Percentiles rank a stretch among this genome's conserved stretches.
Evolutionary conservation across 2,329 filamentous ascomycete species (phyloP).

Genomic region (Exophiala lecanii-corni): DNA sequence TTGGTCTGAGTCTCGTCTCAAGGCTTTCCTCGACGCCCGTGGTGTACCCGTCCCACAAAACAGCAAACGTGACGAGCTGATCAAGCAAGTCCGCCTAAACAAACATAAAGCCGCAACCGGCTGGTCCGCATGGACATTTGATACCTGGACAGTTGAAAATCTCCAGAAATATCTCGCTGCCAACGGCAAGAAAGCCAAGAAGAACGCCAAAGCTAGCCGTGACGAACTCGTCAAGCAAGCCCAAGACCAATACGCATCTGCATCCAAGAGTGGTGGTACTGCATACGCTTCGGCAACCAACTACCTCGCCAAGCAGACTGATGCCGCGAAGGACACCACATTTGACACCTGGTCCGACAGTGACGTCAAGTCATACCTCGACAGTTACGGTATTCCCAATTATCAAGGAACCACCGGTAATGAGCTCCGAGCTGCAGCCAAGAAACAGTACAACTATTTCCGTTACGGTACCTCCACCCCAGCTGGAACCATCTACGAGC

Average conservation of each 20-base stretch:
- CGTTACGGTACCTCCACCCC: conserved; percentile 68
- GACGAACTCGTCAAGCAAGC: conserved; percentile 65
- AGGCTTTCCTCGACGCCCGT: conserved; percentile 72
- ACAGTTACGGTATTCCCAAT: conserved; percentile 67
- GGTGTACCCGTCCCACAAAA: conserved; percentile 69
- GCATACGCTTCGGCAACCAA: conserved; percentile 63
- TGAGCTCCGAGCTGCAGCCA: conserved; percentile 65
- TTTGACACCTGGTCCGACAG: conserved; percentile 69
- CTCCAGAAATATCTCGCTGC: conserved; percentile 54
- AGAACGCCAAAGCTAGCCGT: conserved; percentile 61
- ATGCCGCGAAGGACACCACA: conserved; percentile 57
- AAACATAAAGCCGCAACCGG: conserved; percentile 64
- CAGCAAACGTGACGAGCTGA: conserved; percentile 66
- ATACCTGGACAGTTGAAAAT: conserved; percentile 69
- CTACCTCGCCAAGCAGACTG: conserved; percentile 63
- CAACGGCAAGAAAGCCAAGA: conserved; percentile 50
- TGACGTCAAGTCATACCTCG: conserved; percentile 73
- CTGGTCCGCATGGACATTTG: conserved; percentile 72
- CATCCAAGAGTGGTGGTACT: conserved; percentile 43
- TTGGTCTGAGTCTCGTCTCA: conserved; percentile 74
- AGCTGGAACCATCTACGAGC: conserved; percentile 61
- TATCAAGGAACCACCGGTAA: conserved; percentile 66
- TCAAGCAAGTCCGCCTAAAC: conserved; percentile 69
- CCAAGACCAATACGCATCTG: conserved; percentile 43
- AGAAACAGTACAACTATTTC: conserved; percentile 71